Evolutionary conservation across 2,329 filamentous ascomycete species (phyloP).

Genomic region (Elsinoe fawcettii): DNA sequence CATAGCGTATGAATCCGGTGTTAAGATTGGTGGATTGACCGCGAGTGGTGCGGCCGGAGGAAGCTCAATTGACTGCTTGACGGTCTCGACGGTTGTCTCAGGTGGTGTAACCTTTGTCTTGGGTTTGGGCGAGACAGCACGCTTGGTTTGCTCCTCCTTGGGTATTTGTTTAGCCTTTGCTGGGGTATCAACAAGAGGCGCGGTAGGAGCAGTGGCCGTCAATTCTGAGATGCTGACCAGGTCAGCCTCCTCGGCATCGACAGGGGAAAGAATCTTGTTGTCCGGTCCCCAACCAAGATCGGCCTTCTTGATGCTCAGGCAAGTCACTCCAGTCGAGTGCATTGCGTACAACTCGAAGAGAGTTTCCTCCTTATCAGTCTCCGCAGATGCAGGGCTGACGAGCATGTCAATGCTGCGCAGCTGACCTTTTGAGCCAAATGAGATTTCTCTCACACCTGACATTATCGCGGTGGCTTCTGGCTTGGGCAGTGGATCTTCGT

Average conservation of each 20-base stretch:
- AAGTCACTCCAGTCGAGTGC: slow-evolving; percentile 96
- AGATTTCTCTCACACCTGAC: slow-evolving; percentile 93
- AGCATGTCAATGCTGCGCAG: slow-evolving; percentile 88
- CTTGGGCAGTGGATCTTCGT: slow-evolving; percentile 66
- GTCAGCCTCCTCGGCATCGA: slow-evolving; percentile 68
- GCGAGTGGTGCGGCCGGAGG: background rate
- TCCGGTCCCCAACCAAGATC: slow-evolving; percentile 89
- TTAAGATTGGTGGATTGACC: slow-evolving; percentile 27
- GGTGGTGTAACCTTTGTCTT: slow-evolving; percentile 20
- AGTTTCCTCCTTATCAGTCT: slow-evolving; percentile 56
- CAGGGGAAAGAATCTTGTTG: slow-evolving; percentile 72
- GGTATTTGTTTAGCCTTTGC: slow-evolving; percentile 5
- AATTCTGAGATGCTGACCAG: slow-evolving; percentile 63
- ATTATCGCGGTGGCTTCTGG: slow-evolving; percentile 95
- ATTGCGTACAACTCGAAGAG: slow-evolving; percentile 94
- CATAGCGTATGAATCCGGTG: slow-evolving; percentile 36
- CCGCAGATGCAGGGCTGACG: slow-evolving; percentile 50
- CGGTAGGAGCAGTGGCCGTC: slow-evolving; percentile 26
- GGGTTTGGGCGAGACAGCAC: background rate
- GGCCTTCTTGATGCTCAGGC: slow-evolving; percentile 72
- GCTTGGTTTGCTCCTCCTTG: background rate
- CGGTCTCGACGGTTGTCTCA: slow-evolving; percentile 21
- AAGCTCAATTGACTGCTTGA: slow-evolving; percentile 18
- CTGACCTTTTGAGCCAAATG: slow-evolving; percentile 75
- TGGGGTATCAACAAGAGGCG: slow-evolving; percentile 28